Evolutionary conservation across 164 flowering plant genomes (phyloP).

Genomic region (Sextonia rubra): DNA sequence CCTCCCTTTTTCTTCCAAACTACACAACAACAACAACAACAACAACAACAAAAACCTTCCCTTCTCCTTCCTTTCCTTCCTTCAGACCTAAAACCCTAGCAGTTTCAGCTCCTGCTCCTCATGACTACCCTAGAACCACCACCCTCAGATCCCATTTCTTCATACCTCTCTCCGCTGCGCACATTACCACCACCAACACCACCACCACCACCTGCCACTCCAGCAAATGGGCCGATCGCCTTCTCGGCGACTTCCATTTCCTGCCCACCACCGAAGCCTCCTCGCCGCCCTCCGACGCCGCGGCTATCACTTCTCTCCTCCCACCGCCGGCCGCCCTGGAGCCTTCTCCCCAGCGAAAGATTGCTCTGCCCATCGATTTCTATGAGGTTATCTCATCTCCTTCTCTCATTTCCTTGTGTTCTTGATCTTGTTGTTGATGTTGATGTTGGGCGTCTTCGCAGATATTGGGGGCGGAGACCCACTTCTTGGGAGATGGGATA

Average conservation of each 20-base stretch:
- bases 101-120: constrained; percentile 35
- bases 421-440: not conserved
- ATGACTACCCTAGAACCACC: not conserved
- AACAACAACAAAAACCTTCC: no score
- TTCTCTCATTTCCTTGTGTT: not conserved
- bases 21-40: not conserved
- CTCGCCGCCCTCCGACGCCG: constrained; percentile 19
- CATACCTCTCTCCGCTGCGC: not conserved
- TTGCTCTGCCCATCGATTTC: constrained; percentile 77
- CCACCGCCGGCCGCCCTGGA: constrained; percentile 13
- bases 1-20: not conserved
- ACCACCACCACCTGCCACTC: constrained; percentile 36
- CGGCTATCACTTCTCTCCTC: constrained; percentile 27
- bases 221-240: constrained; percentile 97
- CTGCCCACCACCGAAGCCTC: constrained; percentile 20
- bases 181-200: not conserved
- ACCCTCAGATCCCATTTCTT: not conserved
- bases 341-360: constrained; percentile 45
- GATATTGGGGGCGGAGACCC: constrained; percentile 75
- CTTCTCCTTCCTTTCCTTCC: not conserved
- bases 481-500: constrained; percentile 86
- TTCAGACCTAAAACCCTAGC: not conserved
- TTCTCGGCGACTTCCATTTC: constrained; percentile 76
- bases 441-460: constrained; percentile 1
- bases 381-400: constrained; percentile 37